Evolutionary conservation across 768 basidiomycete genomes (phyloP).

Genomic region (Lactarius sanguifluus): DNA sequence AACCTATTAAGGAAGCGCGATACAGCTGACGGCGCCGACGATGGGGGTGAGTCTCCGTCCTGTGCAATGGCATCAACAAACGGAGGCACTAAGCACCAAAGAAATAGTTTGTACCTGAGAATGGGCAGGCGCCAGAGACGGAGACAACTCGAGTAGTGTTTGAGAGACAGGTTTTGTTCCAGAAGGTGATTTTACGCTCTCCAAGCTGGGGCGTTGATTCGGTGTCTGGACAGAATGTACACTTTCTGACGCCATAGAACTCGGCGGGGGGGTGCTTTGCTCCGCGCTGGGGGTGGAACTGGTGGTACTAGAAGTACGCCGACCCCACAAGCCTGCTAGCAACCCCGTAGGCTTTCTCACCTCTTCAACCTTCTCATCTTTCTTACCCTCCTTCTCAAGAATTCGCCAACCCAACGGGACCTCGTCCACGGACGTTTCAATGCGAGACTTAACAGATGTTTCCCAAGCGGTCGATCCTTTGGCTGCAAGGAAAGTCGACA

Average conservation of each 20-base stretch:
- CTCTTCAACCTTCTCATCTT: conserved; percentile 43
- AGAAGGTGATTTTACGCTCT: conserved; percentile 9
- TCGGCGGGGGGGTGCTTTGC: neutral
- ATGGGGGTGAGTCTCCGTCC: conserved; percentile 25
- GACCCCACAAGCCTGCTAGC: conserved; percentile 68
- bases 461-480: conserved; percentile 82
- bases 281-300: conserved; percentile 4
- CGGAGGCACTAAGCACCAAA: conserved; percentile 19
- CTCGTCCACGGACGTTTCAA: conserved; percentile 53
- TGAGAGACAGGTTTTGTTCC: conserved; percentile 11
- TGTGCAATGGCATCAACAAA: conserved; percentile 31
- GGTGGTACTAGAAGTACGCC: conserved; percentile 35
- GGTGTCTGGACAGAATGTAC: neutral
- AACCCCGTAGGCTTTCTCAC: conserved; percentile 52
- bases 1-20: conserved; percentile 83
- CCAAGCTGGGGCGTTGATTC: conserved; percentile 11
- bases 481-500: conserved; percentile 65
- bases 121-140: neutral
- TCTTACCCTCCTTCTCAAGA: conserved; percentile 53
- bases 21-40: conserved; percentile 57
- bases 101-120: conserved; percentile 25
- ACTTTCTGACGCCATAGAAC: conserved; percentile 10
- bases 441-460: conserved; percentile 55
- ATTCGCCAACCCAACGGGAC: conserved; percentile 74
- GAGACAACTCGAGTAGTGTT: neutral